Evolutionary conservation across 2,329 filamentous ascomycete species (phyloP).

Genomic region (Pyrenophora graminea): DNA sequence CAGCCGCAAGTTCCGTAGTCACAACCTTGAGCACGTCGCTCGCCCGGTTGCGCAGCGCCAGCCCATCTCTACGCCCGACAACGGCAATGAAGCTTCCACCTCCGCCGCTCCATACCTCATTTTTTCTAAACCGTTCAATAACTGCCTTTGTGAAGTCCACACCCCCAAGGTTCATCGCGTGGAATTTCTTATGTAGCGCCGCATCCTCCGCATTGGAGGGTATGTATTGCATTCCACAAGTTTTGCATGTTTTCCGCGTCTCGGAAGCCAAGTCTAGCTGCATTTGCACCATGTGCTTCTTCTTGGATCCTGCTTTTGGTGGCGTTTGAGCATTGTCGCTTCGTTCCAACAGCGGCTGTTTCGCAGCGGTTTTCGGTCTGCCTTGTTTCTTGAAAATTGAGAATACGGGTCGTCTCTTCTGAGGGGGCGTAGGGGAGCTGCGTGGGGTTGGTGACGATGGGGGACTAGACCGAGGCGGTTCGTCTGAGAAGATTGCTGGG

Average conservation of each 20-base stretch:
- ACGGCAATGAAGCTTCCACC: slow-evolving; percentile 59
- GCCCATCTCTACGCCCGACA: slow-evolving; percentile 60
- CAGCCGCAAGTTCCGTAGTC: slow-evolving; percentile 64
- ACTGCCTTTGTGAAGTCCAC: slow-evolving; percentile 65
- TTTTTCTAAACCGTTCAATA: slow-evolving; percentile 56
- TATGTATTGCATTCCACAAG: slow-evolving; percentile 69
- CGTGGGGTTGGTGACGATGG: slow-evolving; percentile 36
- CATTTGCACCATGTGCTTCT: slow-evolving; percentile 59
- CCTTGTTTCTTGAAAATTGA: slow-evolving; percentile 48
- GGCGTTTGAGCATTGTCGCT: slow-evolving; percentile 43
- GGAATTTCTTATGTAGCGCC: slow-evolving; percentile 67
- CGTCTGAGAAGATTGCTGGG: slow-evolving; percentile 49
- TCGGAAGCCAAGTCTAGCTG: slow-evolving; percentile 63
- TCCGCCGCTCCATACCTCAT: slow-evolving; percentile 55
- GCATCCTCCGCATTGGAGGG: slow-evolving; percentile 65
- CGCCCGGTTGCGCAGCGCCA: slow-evolving; percentile 60
- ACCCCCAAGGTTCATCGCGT: slow-evolving; percentile 64
- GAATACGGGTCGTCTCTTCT: slow-evolving; percentile 54
- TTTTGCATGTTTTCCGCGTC: slow-evolving; percentile 60
- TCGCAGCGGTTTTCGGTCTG: slow-evolving; percentile 17
- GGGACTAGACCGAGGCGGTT: slow-evolving; percentile 35
- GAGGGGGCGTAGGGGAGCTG: slow-evolving; percentile 30
- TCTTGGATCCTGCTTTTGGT: slow-evolving; percentile 32
- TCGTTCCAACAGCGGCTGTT: slow-evolving; percentile 29
- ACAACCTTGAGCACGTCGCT: slow-evolving; percentile 61